Evolutionary conservation across 371 early-diverging fungal species (phyloP), one percentile per base, ranked within the genome.

Genomic region (Capillidium heterosporum): DNA sequence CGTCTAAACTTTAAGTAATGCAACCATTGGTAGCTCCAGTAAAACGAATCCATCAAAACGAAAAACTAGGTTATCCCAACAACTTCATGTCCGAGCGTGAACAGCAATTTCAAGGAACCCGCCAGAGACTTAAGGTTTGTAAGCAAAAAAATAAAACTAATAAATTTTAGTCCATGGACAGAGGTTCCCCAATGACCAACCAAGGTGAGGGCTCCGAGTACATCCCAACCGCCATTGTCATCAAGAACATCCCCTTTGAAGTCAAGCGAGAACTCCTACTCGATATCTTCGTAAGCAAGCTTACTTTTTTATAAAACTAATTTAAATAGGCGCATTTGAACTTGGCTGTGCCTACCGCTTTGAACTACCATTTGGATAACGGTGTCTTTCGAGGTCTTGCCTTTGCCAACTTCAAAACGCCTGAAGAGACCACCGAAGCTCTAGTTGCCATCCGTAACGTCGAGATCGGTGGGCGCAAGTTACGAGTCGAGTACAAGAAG

Each of bases 311-410:
- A 24, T 47, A 46, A 17, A 24, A 8, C 1, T 21, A 48, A 13
- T 59, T 15, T 10, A 19, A 24, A 27, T 61, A 71, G 75, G 64
- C 65, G 41, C 67, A 72, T 46, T 65, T 82, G 53, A 75, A 75
- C 42, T 75, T 85, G 39, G 85, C 87, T 13, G 65, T 70, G 58
- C 85, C 87, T 8, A 84, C 81, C 67, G 85, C 85, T 32, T 78
- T 87, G 61, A 85, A 87, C 61, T 87, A 87, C 61, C 83, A 84
- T 57, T 84, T 78, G 67, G 85, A 87, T 62, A 79, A 81, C 59
- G 79, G 82, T 48, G 69, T 82, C 19, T 87, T 87, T 67, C 75
- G 85, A 57, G 87, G 87, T 7, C 69, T 85, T 51, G 86, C 86
- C 0, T 87, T 87, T 75, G 86, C 84, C 41, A 87, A 87, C 61